Evolutionary conservation across 2,329 filamentous ascomycete genomes (phyloP), one percentile per base, ranked within the genome.

Genomic region (Neonectria ditissima): DNA sequence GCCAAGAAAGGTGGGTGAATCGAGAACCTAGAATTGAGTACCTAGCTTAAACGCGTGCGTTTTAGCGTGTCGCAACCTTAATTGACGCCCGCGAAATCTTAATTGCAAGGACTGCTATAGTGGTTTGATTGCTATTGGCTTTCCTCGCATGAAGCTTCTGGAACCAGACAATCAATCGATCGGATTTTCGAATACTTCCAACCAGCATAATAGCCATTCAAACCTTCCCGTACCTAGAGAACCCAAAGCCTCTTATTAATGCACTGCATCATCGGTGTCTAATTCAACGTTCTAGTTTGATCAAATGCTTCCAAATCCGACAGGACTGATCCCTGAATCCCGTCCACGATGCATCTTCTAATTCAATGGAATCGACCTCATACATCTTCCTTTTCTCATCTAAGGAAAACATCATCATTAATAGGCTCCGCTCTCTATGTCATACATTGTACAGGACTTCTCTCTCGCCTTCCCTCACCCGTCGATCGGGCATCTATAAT

Each of bases 401-500:
- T 8, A 65, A 59, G 32, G 50, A 62, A 65, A 53, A 73, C 71
- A 63, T 71, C 67, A 71, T 71, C 71, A 72, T 70, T 66, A 71
- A 67, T 68, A 65, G 55, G 52, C 67, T 32, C 65, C n/a, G n/a
- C 67, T 67, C 62, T 73, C 65, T 72, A 70, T 69, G 56, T 58
- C 63, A 69, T 72, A 69, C 65, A 67, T 44, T 66, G 63, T 72
- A 73, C 66, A 72, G 64, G 54, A 63, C 37, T 37, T 37, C 34
- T 37, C 45, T 45, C 24, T 37, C 53, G 55, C 54, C 57, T 47
- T 52, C 41, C 56, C 20, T 75, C 76, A 87, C 57, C 85, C 85
- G 72, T 89, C 86, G 73, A 89, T 83, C 10, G 86, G 86, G 73
- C 86, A 88, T 69, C 79, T 81, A 74, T 86, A 87, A 73, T 82